Percentiles rank a stretch among this genome's conserved stretches.
Conservation (phyloP, 129 eudicot genomes). For the Flaveria linearis region DNA sequence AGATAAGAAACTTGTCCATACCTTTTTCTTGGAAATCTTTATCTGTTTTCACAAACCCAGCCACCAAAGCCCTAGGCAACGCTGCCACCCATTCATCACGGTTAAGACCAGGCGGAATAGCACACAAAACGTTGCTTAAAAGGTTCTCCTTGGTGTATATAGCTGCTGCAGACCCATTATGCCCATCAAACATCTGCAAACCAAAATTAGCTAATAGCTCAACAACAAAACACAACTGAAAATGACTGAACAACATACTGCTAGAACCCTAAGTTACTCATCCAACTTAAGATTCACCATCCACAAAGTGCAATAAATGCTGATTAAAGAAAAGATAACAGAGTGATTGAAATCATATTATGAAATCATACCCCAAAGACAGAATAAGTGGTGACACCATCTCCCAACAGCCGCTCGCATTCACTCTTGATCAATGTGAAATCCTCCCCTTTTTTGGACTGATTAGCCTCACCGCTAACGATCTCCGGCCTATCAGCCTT, state of each 20-base stretch:
- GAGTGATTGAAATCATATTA: no score
- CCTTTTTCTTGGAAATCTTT: slow-evolving; percentile 93
- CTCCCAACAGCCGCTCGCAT: slow-evolving; percentile 72
- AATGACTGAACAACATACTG: no score
- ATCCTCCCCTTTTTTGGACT: slow-evolving; percentile 98
- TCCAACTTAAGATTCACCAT: not conserved
- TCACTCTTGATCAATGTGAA: slow-evolving; percentile 65
- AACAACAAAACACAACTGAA: no score
- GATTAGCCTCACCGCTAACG: slow-evolving; percentile 66
- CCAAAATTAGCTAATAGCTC: not conserved
- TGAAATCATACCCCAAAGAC: slow-evolving; percentile 64
- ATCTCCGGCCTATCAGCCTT: slow-evolving; percentile 80
- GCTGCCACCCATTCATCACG: slow-evolving; percentile 91
- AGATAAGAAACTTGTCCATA: slow-evolving; percentile 25
- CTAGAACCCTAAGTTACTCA: no score
- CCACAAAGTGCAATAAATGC: slow-evolving; percentile 11
- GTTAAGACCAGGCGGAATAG: slow-evolving; percentile 78
- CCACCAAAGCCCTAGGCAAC: slow-evolving; percentile 92
- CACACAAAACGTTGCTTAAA: slow-evolving; percentile 68
- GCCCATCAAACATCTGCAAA: slow-evolving; percentile 97
- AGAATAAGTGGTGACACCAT: slow-evolving; percentile 76
- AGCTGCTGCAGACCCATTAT: slow-evolving; percentile 93
- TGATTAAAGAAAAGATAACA: not conserved
- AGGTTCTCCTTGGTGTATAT: slow-evolving; percentile 90
- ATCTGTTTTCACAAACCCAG: slow-evolving; percentile 97